A percentile compares a stretch with the other conserved stretches of the same genome.
These are phyloP conservation scores for Cercospora sp. DNA, from an alignment of 2,329 filamentous ascomycete species.

Conservation along the genomic window DNA sequence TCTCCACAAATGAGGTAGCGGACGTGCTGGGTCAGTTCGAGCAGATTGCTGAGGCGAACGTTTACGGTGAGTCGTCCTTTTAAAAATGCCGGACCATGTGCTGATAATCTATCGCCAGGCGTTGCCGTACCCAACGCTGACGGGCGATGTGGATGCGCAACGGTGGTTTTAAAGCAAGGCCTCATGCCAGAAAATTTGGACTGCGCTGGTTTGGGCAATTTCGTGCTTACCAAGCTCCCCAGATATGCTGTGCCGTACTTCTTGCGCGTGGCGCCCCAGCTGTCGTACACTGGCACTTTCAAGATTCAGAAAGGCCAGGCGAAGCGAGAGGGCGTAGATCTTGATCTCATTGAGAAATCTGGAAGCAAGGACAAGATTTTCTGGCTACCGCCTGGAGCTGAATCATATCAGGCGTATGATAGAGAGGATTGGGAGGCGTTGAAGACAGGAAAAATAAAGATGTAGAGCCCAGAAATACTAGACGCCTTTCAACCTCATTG, in stretches of 20 bases:
- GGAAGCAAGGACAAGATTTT: constrained; percentile 54
- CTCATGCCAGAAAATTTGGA: constrained; percentile 51
- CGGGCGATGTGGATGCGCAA: constrained; percentile 78
- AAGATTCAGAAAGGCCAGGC: constrained; percentile 82
- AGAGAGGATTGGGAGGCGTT: constrained; percentile 68
- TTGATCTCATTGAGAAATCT: constrained; percentile 54
- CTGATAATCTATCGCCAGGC: constrained; percentile 57
- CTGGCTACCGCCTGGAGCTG: constrained; percentile 64
- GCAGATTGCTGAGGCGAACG: constrained; percentile 16
- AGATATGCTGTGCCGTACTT: constrained; percentile 77
- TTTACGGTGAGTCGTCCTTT: not conserved
- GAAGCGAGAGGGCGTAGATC: constrained; percentile 71
- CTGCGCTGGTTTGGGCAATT: constrained; percentile 62
- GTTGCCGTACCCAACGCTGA: constrained; percentile 78
- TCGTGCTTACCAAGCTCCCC: constrained; percentile 62
- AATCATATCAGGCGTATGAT: constrained; percentile 66
- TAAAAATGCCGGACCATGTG: constrained; percentile 46
- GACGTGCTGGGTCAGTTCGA: constrained; percentile 61
- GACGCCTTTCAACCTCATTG: not conserved
- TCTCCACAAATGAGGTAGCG: constrained; percentile 63
- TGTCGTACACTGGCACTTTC: constrained; percentile 75
- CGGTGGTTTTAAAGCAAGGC: constrained; percentile 58
- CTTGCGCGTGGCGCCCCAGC: constrained; percentile 63
- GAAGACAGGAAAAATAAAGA: constrained; percentile 67
- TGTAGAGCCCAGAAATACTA: constrained; percentile 40